These are phyloP conservation scores for Pseudoneurospora amorphoporcata DNA, from an alignment of 495 filamentous ascomycete species.

Conservation along the genomic window DNA sequence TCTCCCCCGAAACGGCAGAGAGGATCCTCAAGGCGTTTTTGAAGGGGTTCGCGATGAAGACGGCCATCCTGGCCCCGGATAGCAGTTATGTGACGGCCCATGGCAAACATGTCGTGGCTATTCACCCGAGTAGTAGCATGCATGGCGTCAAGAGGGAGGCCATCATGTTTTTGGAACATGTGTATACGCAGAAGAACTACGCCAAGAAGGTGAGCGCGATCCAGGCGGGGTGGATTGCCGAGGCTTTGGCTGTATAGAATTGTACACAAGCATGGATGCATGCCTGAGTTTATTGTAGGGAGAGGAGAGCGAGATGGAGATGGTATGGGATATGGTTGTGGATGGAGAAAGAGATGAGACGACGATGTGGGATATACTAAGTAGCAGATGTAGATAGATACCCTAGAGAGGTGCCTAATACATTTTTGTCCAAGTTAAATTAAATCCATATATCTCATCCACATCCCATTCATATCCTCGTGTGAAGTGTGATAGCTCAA, in stretches of 20 bases:
- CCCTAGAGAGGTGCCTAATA: background rate
- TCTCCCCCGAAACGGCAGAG: constrained; percentile 43
- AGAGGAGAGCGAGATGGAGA: background rate
- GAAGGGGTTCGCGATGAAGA: constrained; percentile 69
- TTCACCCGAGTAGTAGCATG: constrained; percentile 81
- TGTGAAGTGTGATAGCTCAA: no score
- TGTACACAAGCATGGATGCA: no score
- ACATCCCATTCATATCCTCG: no score
- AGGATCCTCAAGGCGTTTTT: constrained; percentile 71
- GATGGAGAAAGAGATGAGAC: no score
- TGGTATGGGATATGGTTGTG: background rate
- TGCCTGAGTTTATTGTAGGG: background rate
- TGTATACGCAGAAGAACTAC: constrained; percentile 88
- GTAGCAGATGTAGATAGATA: no score
- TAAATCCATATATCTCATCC: no score
- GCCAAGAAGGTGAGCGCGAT: constrained; percentile 80
- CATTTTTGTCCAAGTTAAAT: no score
- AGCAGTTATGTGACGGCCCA: constrained; percentile 75
- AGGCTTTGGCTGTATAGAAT: constrained; percentile 40
- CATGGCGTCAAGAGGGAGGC: constrained; percentile 84
- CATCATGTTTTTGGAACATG: constrained; percentile 92
- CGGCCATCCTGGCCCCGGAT: constrained; percentile 73
- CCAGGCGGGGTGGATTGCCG: constrained; percentile 78
- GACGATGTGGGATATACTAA: background rate
- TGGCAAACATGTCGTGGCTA: constrained; percentile 75